Conservation (phyloP, 2,329 filamentous ascomycete species). For the Cladophialophora chaetospira region DNA sequence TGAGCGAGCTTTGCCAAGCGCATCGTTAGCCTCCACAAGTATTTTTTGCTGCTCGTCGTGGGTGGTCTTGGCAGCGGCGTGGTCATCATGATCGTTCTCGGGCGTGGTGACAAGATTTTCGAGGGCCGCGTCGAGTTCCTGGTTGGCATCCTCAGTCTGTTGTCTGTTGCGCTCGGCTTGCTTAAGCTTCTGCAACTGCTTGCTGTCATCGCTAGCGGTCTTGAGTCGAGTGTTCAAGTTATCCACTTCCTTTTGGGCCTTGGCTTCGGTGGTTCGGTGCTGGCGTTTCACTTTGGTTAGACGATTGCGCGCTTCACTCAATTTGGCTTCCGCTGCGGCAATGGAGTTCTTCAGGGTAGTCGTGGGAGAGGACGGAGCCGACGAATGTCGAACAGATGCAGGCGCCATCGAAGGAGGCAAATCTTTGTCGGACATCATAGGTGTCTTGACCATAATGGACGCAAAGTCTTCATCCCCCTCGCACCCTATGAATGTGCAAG, state of each 20-base stretch:
- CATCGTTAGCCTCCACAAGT: slow-evolving; percentile 53
- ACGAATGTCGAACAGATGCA: slow-evolving; percentile 57
- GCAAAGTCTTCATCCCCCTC: slow-evolving; percentile 61
- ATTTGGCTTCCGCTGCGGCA: slow-evolving; percentile 60
- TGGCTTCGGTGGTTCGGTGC: slow-evolving; percentile 59
- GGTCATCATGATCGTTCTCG: slow-evolving; percentile 57
- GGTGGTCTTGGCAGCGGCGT: slow-evolving; percentile 53
- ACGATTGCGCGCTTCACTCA: slow-evolving; percentile 61
- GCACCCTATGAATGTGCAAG: slow-evolving; percentile 62
- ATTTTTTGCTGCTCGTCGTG: slow-evolving; percentile 58
- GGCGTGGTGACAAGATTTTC: slow-evolving; percentile 60
- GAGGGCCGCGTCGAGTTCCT: slow-evolving; percentile 55
- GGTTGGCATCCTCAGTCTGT: slow-evolving; percentile 65
- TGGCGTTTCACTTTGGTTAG: slow-evolving; percentile 63
- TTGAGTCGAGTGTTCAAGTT: slow-evolving; percentile 59
- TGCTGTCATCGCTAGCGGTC: slow-evolving; percentile 62
- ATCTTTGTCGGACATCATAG: slow-evolving; percentile 59
- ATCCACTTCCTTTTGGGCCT: slow-evolving; percentile 64
- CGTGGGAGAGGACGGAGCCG: slow-evolving; percentile 64
- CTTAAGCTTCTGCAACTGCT: slow-evolving; percentile 62
- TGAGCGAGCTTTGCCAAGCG: slow-evolving; percentile 53
- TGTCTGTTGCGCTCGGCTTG: slow-evolving; percentile 65
- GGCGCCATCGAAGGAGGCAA: slow-evolving; percentile 52
- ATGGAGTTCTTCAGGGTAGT: slow-evolving; percentile 68
- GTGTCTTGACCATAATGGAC: slow-evolving; percentile 64